Conservation (phyloP, 306 rosid genomes). For the Alnus glutinosa region DNA sequence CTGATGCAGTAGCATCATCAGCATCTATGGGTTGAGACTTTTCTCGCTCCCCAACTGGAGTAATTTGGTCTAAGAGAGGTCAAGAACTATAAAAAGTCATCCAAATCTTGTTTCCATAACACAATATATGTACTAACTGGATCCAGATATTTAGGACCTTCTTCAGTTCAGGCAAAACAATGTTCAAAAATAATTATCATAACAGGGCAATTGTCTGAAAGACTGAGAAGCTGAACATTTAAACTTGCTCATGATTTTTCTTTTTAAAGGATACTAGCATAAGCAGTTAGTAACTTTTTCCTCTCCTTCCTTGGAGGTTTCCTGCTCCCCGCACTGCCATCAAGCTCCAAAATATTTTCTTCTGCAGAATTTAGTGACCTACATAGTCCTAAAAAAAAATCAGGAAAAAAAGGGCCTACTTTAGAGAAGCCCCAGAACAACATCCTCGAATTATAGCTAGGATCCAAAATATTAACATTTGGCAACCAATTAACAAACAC, state of each 20-base stretch:
- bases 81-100: constrained; percentile 39
- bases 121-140: background rate
- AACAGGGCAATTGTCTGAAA: constrained; percentile 22
- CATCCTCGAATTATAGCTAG: constrained; percentile 20
- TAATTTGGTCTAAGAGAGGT: constrained; percentile 57
- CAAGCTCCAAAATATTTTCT: constrained; percentile 51
- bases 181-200: constrained; percentile 4
- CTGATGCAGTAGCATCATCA: constrained; percentile 42
- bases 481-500: background rate
- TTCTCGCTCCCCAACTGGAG: constrained; percentile 47
- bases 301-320: constrained; percentile 76
- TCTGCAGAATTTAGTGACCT: constrained; percentile 52
- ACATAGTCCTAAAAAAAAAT: constrained; percentile 67
- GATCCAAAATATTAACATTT: constrained; percentile 1
- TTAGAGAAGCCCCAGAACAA: constrained; percentile 36
- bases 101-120: constrained; percentile 23
- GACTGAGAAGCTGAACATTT: constrained; percentile 15
- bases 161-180: background rate
- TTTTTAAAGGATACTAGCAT: constrained; percentile 69
- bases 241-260: constrained; percentile 19
- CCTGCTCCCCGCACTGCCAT: constrained; percentile 53
- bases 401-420: constrained; percentile 1
- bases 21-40: constrained; percentile 49
- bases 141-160: background rate
- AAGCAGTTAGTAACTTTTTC: constrained; percentile 60